These are phyloP conservation scores for Mycena sanguinolenta DNA, from an alignment of 768 basidiomycete genomes.

Conservation along the genomic window DNA sequence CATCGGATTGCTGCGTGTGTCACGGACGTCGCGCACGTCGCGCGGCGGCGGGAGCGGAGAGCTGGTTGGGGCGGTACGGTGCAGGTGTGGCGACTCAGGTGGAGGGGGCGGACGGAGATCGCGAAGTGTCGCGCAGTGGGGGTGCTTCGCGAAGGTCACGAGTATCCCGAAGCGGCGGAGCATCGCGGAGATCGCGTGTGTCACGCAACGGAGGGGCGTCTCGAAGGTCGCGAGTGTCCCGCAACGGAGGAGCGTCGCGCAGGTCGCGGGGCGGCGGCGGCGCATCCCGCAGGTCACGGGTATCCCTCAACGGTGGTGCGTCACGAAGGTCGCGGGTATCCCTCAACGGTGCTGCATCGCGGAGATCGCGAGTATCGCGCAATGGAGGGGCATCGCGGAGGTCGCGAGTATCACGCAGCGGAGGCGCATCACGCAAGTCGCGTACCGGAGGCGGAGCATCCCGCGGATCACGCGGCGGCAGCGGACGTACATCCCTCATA, in stretches of 20 bases:
- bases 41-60: slow-evolving; percentile 20
- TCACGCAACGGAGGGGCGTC: slow-evolving; percentile 15
- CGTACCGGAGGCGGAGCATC: slow-evolving; percentile 3
- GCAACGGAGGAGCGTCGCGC: slow-evolving; percentile 9
- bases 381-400: slow-evolving; percentile 7
- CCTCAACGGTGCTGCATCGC: slow-evolving; percentile 20
- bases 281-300: slow-evolving; percentile 23
- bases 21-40: slow-evolving; percentile 8
- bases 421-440: slow-evolving; percentile 9
- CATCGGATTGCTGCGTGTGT: neutral
- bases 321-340: slow-evolving; percentile 12
- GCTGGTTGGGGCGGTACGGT: slow-evolving; percentile 24
- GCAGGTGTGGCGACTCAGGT: slow-evolving; percentile 17
- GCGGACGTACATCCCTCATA: slow-evolving; percentile 21
- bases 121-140: slow-evolving; percentile 6
- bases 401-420: slow-evolving; percentile 7
- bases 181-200: slow-evolving; percentile 13
- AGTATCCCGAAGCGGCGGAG: slow-evolving; percentile 4
- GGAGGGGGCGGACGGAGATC: neutral
- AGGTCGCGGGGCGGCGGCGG: slow-evolving; percentile 16
- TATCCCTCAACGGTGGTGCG: slow-evolving; percentile 7
- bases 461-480: slow-evolving; percentile 11
- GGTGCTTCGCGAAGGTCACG: slow-evolving; percentile 17
- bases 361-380: slow-evolving; percentile 8
- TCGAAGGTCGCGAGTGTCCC: slow-evolving; percentile 14